Evolutionary conservation across 73 alveolate species (phyloP).

Genomic region (Urostyla sp.): DNA sequence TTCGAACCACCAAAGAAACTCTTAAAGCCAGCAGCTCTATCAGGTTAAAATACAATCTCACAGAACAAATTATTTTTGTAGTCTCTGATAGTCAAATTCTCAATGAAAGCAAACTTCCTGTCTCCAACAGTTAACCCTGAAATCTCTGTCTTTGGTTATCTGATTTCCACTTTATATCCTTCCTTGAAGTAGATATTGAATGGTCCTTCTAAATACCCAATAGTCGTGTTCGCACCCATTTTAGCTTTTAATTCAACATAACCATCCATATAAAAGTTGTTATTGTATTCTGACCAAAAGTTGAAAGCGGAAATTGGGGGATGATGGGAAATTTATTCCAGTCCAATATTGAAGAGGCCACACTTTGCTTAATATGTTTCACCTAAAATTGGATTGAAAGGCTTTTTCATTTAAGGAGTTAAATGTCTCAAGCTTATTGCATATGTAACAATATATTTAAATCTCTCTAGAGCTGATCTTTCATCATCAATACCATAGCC

Average conservation of each 20-base stretch:
- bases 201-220: conserved; percentile 51
- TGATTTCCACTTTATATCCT: conserved; percentile 37
- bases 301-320: conserved; percentile 67
- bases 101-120: conserved; percentile 16
- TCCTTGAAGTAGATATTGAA: conserved; percentile 47
- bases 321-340: conserved; percentile 70
- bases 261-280: conserved; percentile 39
- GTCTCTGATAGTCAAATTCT: conserved; percentile 28
- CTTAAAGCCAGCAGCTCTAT: conserved; percentile 53
- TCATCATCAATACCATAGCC: neutral
- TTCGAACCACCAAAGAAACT: conserved; percentile 33
- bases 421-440: conserved; percentile 60
- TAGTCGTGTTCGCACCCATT: conserved; percentile 55
- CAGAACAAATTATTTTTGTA: conserved; percentile 3
- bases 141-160: conserved; percentile 41
- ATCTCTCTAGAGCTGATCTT: conserved; percentile 68
- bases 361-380: conserved; percentile 85
- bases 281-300: conserved; percentile 48
- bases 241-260: conserved; percentile 47
- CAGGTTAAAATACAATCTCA: conserved; percentile 65
- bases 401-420: conserved; percentile 76
- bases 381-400: conserved; percentile 92
- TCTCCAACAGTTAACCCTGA: conserved; percentile 44
- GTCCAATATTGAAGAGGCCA: conserved; percentile 58
- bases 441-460: conserved; percentile 72